phyloP scores from a whole-genome alignment of 1,284 basidiomycete species.

The Meira miltonrushii region DNA sequence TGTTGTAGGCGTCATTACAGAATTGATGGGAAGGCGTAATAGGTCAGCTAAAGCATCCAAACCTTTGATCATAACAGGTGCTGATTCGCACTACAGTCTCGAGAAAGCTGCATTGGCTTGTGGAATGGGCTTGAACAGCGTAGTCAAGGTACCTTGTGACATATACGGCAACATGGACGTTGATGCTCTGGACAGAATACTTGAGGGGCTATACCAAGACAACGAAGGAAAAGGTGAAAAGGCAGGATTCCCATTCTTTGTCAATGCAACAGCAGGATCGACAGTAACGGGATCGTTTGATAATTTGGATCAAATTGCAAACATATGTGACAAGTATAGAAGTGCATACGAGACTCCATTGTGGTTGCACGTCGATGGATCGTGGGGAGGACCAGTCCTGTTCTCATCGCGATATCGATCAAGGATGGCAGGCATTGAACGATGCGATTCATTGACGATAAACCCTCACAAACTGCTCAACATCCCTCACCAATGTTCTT shows the following conservation, averaged over 20 bases:
- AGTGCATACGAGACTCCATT: background rate
- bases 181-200: conserved; percentile 22
- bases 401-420: conserved; percentile 38
- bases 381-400: conserved; percentile 54
- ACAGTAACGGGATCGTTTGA: conserved; percentile 55
- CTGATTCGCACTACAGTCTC: conserved; percentile 53
- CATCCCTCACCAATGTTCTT: conserved; percentile 54
- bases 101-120: conserved; percentile 54
- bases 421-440: conserved; percentile 43
- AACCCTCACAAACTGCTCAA: conserved; percentile 55
- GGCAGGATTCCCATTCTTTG: conserved; percentile 51
- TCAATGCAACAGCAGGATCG: conserved; percentile 55
- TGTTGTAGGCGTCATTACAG: conserved; percentile 33
- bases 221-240: background rate
- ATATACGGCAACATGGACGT: conserved; percentile 35
- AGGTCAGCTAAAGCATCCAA: conserved; percentile 21
- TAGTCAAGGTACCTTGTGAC: conserved; percentile 51
- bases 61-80: conserved; percentile 52
- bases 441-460: conserved; percentile 52
- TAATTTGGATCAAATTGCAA: conserved; percentile 46
- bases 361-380: conserved; percentile 55
- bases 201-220: conserved; percentile 15
- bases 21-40: conserved; percentile 14
- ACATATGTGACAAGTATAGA: conserved; percentile 32
- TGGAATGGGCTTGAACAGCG: conserved; percentile 52